Conservation (phyloP, 1,139 yeast species). For the Pichia sp. region DNA sequence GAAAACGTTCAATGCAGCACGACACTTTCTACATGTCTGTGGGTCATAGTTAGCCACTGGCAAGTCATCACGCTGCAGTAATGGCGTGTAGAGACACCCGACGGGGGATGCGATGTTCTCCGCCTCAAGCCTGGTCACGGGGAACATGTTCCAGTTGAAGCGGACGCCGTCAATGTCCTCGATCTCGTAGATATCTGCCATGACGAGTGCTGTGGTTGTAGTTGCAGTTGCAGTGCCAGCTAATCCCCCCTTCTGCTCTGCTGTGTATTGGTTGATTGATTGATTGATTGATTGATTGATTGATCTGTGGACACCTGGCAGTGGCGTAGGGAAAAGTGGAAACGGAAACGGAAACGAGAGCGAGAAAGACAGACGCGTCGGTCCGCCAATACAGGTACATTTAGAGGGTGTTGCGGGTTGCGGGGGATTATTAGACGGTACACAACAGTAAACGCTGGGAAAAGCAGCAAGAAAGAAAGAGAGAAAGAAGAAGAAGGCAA, state of each 20-base stretch:
- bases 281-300: too few relatives aligned
- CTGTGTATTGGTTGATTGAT: too few relatives aligned
- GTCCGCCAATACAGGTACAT: too few relatives aligned
- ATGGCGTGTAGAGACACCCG: constrained; percentile 90
- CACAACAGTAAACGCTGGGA: background rate
- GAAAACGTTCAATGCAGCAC: constrained; percentile 83
- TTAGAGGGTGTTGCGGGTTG: too few relatives aligned
- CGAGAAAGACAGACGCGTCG: too few relatives aligned
- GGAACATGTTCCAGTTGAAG: constrained; percentile 59
- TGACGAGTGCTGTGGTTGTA: too few relatives aligned
- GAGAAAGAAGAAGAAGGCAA: background rate
- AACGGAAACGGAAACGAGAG: too few relatives aligned
- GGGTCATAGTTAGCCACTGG: constrained; percentile 89
- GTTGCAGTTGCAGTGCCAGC: too few relatives aligned
- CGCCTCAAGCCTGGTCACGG: constrained; percentile 86
- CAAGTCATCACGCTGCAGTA: constrained; percentile 70
- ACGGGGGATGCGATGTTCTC: constrained; percentile 91
- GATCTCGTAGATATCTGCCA: constrained; percentile 31
- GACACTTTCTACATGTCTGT: constrained; percentile 77
- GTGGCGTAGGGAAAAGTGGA: too few relatives aligned
- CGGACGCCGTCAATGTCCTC: constrained; percentile 34
- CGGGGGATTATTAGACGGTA: too few relatives aligned
- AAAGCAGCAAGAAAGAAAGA: background rate
- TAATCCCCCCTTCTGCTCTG: too few relatives aligned
- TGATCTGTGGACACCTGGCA: too few relatives aligned